Percentiles rank a stretch among this genome's conserved stretches.
Evolutionary conservation across 192 early-diverging fungal genomes (phyloP).

Genomic region (Allomyces macrogynus): DNA sequence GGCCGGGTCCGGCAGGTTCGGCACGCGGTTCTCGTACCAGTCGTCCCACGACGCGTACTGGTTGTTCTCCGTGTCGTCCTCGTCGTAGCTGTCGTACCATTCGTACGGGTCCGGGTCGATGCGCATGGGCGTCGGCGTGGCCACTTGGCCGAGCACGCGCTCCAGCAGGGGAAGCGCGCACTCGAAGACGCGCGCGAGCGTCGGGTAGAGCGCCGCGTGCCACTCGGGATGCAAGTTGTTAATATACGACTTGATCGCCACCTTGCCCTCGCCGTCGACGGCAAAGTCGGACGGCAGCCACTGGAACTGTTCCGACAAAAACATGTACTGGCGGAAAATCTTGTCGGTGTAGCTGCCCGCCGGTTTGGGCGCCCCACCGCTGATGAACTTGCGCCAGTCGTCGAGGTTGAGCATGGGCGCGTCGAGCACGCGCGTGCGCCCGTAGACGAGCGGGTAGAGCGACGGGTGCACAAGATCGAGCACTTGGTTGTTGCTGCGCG

Average conservation of each 20-base stretch:
- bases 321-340: neutral
- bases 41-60: neutral
- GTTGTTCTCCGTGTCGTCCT: neutral
- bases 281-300: constrained; percentile 50
- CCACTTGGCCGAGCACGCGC: constrained; percentile 8
- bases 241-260: constrained; percentile 39
- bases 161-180: constrained; percentile 45
- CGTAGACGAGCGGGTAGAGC: constrained; percentile 21
- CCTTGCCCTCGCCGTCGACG: constrained; percentile 22
- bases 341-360: neutral
- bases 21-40: neutral
- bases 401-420: constrained; percentile 1
- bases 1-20: neutral
- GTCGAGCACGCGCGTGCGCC: constrained; percentile 5
- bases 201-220: constrained; percentile 24
- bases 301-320: constrained; percentile 14
- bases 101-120: neutral
- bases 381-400: neutral
- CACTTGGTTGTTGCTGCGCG: constrained; percentile 21
- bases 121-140: neutral
- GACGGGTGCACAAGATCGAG: constrained; percentile 30
- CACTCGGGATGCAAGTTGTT: constrained; percentile 46
- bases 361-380: neutral
- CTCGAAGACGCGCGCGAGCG: constrained; percentile 25
- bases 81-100: constrained; percentile 8